Conservation (phyloP, 164 flowering plant genomes). For the Litsea cubeba region DNA sequence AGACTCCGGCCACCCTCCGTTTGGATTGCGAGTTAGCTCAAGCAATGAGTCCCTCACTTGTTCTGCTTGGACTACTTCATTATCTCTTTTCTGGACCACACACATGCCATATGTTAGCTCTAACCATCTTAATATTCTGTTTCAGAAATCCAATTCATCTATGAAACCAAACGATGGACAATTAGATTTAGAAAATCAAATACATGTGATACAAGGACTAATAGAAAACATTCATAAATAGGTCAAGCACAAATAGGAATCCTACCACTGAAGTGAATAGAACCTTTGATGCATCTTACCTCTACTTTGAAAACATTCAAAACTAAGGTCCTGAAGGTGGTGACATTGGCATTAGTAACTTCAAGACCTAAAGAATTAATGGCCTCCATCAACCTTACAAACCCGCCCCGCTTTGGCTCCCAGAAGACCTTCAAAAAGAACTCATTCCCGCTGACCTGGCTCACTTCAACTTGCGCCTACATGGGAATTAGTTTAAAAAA, state of each 20-base stretch:
- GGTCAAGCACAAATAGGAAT: too few relatives aligned
- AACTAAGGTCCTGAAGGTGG: constrained; percentile 55
- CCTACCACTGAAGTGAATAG: too few relatives aligned
- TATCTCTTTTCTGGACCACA: constrained; percentile 57
- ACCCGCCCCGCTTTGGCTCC: constrained; percentile 75
- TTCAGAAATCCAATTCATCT: too few relatives aligned
- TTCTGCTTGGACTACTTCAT: constrained; percentile 70
- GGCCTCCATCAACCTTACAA: constrained; percentile 79
- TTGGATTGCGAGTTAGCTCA: constrained; percentile 53
- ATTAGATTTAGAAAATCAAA: too few relatives aligned
- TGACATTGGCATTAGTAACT: constrained; percentile 70
- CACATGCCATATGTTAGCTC: neutral
- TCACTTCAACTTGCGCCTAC: constrained; percentile 82
- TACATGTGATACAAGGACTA: too few relatives aligned
- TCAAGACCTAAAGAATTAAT: constrained; percentile 71
- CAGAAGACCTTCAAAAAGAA: constrained; percentile 70
- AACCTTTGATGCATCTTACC: constrained; percentile 30
- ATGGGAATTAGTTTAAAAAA: neutral
- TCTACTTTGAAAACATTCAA: constrained; percentile 70
- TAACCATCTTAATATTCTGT: too few relatives aligned
- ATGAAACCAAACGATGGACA: too few relatives aligned
- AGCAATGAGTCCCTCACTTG: constrained; percentile 72
- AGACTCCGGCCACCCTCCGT: constrained; percentile 32
- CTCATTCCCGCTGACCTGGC: constrained; percentile 57
- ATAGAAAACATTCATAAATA: too few relatives aligned